phyloP scores from a whole-genome alignment of 306 rosid genomes.

The Leucaena leucocephala region DNA sequence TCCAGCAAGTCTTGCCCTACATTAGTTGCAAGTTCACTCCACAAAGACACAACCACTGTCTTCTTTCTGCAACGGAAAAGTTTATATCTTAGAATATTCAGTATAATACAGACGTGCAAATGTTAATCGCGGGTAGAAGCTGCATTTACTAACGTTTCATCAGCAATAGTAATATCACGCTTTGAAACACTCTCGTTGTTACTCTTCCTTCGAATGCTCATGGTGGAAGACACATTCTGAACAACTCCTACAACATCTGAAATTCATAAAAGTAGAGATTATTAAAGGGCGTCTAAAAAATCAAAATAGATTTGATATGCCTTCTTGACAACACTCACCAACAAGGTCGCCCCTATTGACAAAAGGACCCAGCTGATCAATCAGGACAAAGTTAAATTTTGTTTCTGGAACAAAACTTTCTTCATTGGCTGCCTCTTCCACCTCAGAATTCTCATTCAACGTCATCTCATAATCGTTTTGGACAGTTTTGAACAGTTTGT shows the following conservation, averaged over 20 bases:
- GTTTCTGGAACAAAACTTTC: constrained; percentile 75
- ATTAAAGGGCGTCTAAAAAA: no score
- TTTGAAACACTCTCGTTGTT: constrained; percentile 78
- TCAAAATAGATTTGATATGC: neutral
- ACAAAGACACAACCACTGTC: constrained; percentile 86
- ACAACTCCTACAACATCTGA: constrained; percentile 91
- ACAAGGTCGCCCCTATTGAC: constrained; percentile 75
- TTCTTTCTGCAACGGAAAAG: constrained; percentile 60
- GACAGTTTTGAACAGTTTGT: constrained; percentile 86
- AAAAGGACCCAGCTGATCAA: constrained; percentile 85
- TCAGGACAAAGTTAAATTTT: constrained; percentile 72
- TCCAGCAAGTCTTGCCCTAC: constrained; percentile 82
- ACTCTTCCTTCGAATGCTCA: constrained; percentile 84
- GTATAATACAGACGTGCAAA: neutral
- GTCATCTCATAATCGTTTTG: constrained; percentile 95
- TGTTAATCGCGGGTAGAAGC: neutral
- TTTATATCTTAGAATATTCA: neutral
- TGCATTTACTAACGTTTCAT: constrained; percentile 64
- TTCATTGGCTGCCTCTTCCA: constrained; percentile 79
- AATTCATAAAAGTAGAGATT: neutral
- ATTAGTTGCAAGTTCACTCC: constrained; percentile 88
- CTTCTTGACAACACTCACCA: constrained; percentile 53
- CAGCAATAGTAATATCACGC: constrained; percentile 95
- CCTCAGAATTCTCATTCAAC: constrained; percentile 84
- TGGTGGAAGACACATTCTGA: constrained; percentile 79